These are phyloP conservation scores for Xylaria hypoxylon DNA, from an alignment of 2,329 filamentous ascomycete genomes.

Conservation along the genomic window DNA sequence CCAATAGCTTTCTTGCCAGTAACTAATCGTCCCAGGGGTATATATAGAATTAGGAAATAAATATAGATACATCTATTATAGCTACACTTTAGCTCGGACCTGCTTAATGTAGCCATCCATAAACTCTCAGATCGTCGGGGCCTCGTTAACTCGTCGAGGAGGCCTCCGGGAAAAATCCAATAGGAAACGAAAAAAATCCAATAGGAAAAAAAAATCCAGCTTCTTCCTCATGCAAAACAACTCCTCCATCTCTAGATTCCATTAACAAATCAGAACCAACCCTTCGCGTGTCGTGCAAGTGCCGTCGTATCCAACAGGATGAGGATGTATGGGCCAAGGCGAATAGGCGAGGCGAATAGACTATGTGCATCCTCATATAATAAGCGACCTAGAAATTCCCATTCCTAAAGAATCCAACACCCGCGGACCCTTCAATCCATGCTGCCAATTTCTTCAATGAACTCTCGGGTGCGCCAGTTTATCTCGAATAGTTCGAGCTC, in stretches of 20 bases:
- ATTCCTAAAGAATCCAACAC: background rate
- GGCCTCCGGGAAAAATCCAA: background rate
- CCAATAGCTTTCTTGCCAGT: background rate
- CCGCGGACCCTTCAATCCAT: background rate
- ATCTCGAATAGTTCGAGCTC: background rate
- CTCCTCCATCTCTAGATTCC: background rate
- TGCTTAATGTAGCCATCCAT: background rate
- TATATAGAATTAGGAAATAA: background rate
- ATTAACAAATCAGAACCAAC: background rate
- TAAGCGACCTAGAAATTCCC: background rate
- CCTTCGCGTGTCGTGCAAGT: background rate
- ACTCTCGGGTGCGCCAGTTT: background rate
- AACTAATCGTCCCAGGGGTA: background rate
- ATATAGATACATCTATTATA: background rate
- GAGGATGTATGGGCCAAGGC: too few species aligned
- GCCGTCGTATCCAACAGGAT: background rate
- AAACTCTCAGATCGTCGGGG: background rate
- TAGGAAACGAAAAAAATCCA: background rate
- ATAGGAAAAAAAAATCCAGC: background rate
- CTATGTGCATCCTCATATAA: background rate
- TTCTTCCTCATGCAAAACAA: too few species aligned
- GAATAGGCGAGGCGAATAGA: background rate
- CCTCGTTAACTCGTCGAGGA: background rate
- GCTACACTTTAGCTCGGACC: background rate
- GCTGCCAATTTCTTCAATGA: background rate